Evolutionary conservation across 2,329 filamentous ascomycete genomes (phyloP), one percentile per base, ranked within the genome.

Genomic region (Exophiala xenobiotica): DNA sequence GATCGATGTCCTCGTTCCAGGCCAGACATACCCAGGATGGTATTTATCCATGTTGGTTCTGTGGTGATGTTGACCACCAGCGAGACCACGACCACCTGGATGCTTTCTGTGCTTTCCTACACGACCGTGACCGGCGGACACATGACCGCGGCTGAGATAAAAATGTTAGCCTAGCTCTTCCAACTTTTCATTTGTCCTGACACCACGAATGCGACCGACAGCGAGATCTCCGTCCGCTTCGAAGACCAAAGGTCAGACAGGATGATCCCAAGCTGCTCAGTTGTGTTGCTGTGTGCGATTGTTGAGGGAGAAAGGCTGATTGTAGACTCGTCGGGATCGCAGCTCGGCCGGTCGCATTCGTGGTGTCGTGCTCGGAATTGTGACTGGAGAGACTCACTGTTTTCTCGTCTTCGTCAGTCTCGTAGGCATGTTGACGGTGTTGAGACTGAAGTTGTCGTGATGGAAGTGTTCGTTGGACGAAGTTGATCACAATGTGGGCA

Each of bases 51-150:
- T 79, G 80, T 95, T 95, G 71, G 89, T 95, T 66, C 89, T 79
- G 85, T 95, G 90, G 81, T 99, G 93, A 82, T 99, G 93, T 81
- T 96, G 90, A 84, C 91, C 92, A 95, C 93, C 92, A 75, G 93
- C 93, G 79, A 88, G 88, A 85, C 83, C 83, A 72, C 83, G 82
- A 81, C 81, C 83, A 83, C 83, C 83, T 70, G 83, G 83, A 69
- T 85, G 81, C 86, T 99, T 97, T 74, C 93, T 83, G 87, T 96
- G 91, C 88, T 97, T 97, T 76, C 93, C 93, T 74, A 97, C 78
- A 85, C 92, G 92, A 82, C 93, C 92, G 78, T 97, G 86, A 83
- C 93, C 93, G 83, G 90, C 90, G 72, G 88, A 95, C 74, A 99
- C 93, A 81, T 99, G 90, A 78, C 92, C 92, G 82, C 92, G 90